phyloP scores from a whole-genome alignment of 257 asterid species.

The Coffea eugenioides region DNA sequence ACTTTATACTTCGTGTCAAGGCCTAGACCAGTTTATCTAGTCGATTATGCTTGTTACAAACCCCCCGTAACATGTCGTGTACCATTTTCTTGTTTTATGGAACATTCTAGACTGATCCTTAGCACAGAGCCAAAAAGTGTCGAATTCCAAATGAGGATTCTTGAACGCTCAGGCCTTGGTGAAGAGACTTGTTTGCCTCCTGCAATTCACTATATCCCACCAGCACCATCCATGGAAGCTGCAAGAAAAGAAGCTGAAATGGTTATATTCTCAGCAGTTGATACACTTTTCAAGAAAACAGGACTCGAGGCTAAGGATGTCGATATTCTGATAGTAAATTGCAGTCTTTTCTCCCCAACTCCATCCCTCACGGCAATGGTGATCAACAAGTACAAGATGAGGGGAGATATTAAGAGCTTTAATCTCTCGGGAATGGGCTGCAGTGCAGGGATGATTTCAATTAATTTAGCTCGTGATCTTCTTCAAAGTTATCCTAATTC shows the following conservation, averaged over 20 bases:
- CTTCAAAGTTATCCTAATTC: constrained; percentile 73
- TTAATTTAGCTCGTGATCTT: constrained; percentile 71
- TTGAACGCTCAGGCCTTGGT: constrained; percentile 83
- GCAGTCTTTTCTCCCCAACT: constrained; percentile 84
- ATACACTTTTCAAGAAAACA: constrained; percentile 48
- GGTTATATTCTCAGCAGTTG: constrained; percentile 68
- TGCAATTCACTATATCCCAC: constrained; percentile 74
- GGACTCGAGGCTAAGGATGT: constrained; percentile 64
- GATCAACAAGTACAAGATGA: constrained; percentile 63
- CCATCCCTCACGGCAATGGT: constrained; percentile 86
- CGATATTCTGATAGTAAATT: constrained; percentile 67
- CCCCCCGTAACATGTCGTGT: constrained; percentile 69
- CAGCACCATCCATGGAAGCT: constrained; percentile 75
- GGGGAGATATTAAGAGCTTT: constrained; percentile 64
- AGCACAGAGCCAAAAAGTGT: constrained; percentile 73
- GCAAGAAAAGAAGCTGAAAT: constrained; percentile 67
- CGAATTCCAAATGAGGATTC: constrained; percentile 80
- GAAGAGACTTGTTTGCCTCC: constrained; percentile 84
- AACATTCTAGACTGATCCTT: constrained; percentile 64
- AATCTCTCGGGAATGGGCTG: constrained; percentile 95
- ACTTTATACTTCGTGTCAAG: constrained; percentile 69
- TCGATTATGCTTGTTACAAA: constrained; percentile 71
- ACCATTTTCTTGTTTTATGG: constrained; percentile 82
- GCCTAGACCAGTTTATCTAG: constrained; percentile 70
- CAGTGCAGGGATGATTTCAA: constrained; percentile 75